Percentiles rank a stretch among this genome's conserved stretches.
Evolutionary conservation across 169 alveolate genomes (phyloP).

Genomic region (Cryptosporidium viatorum): DNA sequence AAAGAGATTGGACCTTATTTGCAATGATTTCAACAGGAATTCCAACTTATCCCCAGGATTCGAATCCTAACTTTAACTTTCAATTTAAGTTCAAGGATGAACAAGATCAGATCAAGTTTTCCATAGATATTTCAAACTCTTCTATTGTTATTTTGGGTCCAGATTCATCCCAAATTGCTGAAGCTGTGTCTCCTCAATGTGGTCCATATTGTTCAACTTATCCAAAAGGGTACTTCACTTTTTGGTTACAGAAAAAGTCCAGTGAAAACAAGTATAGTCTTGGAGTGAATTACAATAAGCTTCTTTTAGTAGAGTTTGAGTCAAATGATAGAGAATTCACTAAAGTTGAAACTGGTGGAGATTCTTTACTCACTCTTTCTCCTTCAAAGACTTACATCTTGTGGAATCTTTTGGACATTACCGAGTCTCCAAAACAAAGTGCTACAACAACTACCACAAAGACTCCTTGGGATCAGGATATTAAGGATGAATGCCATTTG

Average conservation of each 20-base stretch:
- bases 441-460: constrained; percentile 59
- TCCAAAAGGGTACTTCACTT: constrained; percentile 6
- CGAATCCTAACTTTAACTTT: not conserved
- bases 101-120: constrained; percentile 1
- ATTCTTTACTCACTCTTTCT: not conserved
- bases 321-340: not conserved
- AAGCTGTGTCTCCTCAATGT: constrained; percentile 20
- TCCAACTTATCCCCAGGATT: constrained; percentile 1
- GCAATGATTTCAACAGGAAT: constrained; percentile 20
- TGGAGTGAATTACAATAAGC: not conserved
- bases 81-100: not conserved
- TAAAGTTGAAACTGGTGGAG: not conserved
- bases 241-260: constrained; percentile 12
- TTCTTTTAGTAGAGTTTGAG: not conserved
- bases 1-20: not conserved
- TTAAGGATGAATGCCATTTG: constrained; percentile 28
- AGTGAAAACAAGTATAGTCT: not conserved
- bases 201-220: constrained; percentile 30
- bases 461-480: constrained; percentile 38
- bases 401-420: not conserved
- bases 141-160: not conserved
- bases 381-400: not conserved
- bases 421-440: not conserved
- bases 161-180: constrained; percentile 6
- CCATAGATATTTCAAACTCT: not conserved